These are phyloP conservation scores for Hygrocybe punicea DNA, from an alignment of 768 basidiomycete genomes.

Conservation along the genomic window DNA sequence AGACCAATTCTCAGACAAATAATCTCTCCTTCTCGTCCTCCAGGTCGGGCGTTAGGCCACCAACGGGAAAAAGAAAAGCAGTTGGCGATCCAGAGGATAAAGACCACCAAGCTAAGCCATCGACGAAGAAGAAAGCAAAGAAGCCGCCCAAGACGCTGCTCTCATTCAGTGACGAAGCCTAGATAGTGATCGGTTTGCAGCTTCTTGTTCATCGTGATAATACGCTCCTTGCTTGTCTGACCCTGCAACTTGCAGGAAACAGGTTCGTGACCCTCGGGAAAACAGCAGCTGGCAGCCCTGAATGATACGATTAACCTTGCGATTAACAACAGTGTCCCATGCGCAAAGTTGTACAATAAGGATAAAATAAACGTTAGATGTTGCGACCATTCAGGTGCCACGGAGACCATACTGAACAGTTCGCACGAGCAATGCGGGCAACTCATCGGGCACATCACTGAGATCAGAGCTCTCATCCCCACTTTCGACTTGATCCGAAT, in stretches of 20 bases:
- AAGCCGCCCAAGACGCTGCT: slow-evolving; percentile 47
- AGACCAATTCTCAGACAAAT: slow-evolving; percentile 21
- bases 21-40: slow-evolving; percentile 48
- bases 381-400: not conserved
- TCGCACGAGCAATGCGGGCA: slow-evolving; percentile 19
- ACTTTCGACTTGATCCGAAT: not conserved
- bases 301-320: too few relatives aligned
- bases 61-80: slow-evolving; percentile 42
- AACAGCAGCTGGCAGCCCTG: too few relatives aligned
- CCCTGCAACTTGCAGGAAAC: too few relatives aligned
- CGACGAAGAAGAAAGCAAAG: slow-evolving; percentile 55
- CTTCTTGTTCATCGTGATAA: too few relatives aligned
- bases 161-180: slow-evolving; percentile 60
- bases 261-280: too few relatives aligned
- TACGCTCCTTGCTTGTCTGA: too few relatives aligned
- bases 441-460: slow-evolving; percentile 4
- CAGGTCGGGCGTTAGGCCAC: slow-evolving; percentile 25
- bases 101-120: slow-evolving; percentile 11
- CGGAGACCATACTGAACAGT: slow-evolving; percentile 21
- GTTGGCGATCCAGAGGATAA: slow-evolving; percentile 34
- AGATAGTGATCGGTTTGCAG: not conserved
- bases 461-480: slow-evolving; percentile 5
- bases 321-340: too few relatives aligned
- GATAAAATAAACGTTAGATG: not conserved
- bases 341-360: not conserved